Percentiles rank a stretch among this genome's conserved stretches.
These are phyloP conservation scores for Sisymbrium irio DNA, from an alignment of 345 rosid species.

Conservation along the genomic window DNA sequence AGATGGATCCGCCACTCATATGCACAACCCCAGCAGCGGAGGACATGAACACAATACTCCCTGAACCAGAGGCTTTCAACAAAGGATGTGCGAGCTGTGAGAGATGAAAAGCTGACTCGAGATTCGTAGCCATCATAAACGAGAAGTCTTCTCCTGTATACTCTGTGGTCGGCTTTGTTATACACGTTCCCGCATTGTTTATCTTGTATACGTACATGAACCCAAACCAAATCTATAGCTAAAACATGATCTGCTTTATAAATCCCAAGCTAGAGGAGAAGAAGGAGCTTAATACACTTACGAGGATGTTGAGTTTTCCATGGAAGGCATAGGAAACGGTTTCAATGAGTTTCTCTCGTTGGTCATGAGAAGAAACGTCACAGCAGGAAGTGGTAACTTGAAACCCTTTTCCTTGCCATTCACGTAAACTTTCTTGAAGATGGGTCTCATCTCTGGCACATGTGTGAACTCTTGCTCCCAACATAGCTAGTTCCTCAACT, in stretches of 20 bases:
- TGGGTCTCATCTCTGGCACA: slow-evolving; percentile 8
- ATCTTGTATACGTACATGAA: slow-evolving; percentile 37
- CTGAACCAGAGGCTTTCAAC: slow-evolving; percentile 55
- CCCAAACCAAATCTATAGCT: background rate
- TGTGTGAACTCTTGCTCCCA: slow-evolving; percentile 1
- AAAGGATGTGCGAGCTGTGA: slow-evolving; percentile 70
- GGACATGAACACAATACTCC: slow-evolving; percentile 64
- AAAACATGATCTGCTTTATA: too few relatives aligned
- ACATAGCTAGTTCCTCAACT: too few relatives aligned
- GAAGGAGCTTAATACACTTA: too few relatives aligned
- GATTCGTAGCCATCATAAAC: slow-evolving; percentile 52
- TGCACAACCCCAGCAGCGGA: slow-evolving; percentile 51
- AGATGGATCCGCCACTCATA: slow-evolving; percentile 33
- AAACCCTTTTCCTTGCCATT: slow-evolving; percentile 17
- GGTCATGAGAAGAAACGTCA: background rate
- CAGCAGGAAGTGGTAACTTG: slow-evolving; percentile 10
- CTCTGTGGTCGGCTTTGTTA: slow-evolving; percentile 56
- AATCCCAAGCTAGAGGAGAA: too few relatives aligned
- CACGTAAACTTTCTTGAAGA: slow-evolving; percentile 1
- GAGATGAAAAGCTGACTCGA: slow-evolving; percentile 69
- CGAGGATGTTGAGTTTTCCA: slow-evolving; percentile 1
- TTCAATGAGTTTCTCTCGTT: slow-evolving; percentile 13
- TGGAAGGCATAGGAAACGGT: slow-evolving; percentile 1
- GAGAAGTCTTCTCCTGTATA: slow-evolving; percentile 55
- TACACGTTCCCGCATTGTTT: slow-evolving; percentile 69